Percentiles rank a stretch among this genome's conserved stretches.
phyloP scores from a whole-genome alignment of 495 filamentous ascomycete species.

The Chaetomidium leptoderma region DNA sequence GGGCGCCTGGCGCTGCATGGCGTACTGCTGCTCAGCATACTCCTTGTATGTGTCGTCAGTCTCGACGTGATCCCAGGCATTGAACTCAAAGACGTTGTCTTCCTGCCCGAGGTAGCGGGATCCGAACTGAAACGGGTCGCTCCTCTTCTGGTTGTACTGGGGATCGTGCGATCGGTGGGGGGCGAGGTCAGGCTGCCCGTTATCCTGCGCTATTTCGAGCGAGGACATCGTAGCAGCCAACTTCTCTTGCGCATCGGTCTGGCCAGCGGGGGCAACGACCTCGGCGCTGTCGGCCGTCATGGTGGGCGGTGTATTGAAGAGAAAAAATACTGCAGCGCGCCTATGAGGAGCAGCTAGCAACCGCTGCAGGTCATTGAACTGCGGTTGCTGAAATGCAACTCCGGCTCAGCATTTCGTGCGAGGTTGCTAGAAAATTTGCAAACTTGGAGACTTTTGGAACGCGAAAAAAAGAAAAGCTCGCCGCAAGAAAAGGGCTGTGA shows the following conservation, averaged over 20 bases:
- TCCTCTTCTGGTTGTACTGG: constrained; percentile 67
- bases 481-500: constrained; percentile 16
- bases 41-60: constrained; percentile 77
- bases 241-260: constrained; percentile 20
- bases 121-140: constrained; percentile 91
- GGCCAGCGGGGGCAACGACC: constrained; percentile 8
- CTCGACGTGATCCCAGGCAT: constrained; percentile 97
- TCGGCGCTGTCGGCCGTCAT: constrained; percentile 22
- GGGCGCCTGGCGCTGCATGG: constrained; percentile 72
- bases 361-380: constrained; percentile 27
- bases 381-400: constrained; percentile 22
- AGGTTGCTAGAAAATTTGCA: constrained; percentile 13
- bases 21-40: constrained; percentile 75
- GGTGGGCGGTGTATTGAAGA: constrained; percentile 1
- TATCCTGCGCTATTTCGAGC: constrained; percentile 28
- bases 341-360: constrained; percentile 26
- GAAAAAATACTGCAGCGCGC: constrained; percentile 16
- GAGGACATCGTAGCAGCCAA: constrained; percentile 30
- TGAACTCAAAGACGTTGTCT: constrained; percentile 90
- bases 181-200: constrained; percentile 24
- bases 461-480: neutral
- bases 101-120: constrained; percentile 75
- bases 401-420: constrained; percentile 24
- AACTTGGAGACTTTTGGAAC: constrained; percentile 16
- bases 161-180: constrained; percentile 54